Evolutionary conservation across 176 grass and related monocot species (phyloP).

Genomic region (Eleusine indica): DNA sequence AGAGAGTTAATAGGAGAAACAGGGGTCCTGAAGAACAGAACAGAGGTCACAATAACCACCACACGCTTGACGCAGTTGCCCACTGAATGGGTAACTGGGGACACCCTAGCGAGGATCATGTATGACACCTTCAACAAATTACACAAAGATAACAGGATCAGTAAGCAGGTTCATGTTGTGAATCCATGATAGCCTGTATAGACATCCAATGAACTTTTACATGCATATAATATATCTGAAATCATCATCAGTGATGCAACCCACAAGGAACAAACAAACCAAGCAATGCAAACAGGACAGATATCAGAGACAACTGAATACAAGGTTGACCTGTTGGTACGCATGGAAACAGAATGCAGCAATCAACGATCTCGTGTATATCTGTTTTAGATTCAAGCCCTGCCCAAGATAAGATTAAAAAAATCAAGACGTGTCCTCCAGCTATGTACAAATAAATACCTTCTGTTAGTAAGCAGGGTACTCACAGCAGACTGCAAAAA

Average conservation of each 20-base stretch:
- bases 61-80: constrained; percentile 97
- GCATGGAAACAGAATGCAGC: constrained; percentile 94
- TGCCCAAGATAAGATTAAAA: constrained; percentile 49
- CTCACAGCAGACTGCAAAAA: constrained; percentile 83
- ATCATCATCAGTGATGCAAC: neutral
- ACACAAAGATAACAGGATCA: constrained; percentile 2
- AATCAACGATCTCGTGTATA: constrained; percentile 73
- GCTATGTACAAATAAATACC: constrained; percentile 9
- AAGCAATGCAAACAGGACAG: neutral
- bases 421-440: constrained; percentile 24
- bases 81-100: constrained; percentile 92
- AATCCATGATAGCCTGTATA: neutral
- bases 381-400: constrained; percentile 81
- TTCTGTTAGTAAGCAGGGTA: constrained; percentile 16
- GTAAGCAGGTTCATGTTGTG: neutral
- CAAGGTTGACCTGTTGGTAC: constrained; percentile 78
- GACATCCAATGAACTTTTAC: neutral
- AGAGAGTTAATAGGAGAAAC: constrained; percentile 92
- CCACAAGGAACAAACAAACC: constrained; percentile 2
- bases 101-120: constrained; percentile 89
- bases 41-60: constrained; percentile 89
- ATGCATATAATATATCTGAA: neutral
- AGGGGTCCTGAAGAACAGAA: constrained; percentile 92
- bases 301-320: neutral
- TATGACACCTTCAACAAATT: constrained; percentile 75